Base-by-base conservation (phyloP, 139 green algal genomes). In the Tetradesmus lagerheimii region DNA sequence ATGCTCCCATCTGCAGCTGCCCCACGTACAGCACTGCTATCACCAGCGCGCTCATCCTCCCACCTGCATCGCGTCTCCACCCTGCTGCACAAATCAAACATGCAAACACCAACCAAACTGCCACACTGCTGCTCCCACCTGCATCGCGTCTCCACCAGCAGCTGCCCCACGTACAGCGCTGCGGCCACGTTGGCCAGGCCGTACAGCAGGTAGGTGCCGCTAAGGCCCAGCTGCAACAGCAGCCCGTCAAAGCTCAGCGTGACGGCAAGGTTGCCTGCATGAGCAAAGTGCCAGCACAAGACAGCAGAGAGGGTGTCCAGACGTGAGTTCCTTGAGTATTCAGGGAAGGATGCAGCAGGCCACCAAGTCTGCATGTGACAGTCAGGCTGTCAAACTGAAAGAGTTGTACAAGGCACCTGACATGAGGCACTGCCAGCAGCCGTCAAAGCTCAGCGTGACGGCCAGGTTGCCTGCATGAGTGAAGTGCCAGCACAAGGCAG, bases 101-200 rank as follows among this genome's bases (percentile, higher is more conserved):
- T n/a, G n/a, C n/a, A n/a, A n/a, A n/a, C n/a, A n/a, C n/a, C n/a
- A n/a, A n/a, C n/a, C n/a, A n/a, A n/a, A n/a, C n/a, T n/a, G 45
- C 45, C 45, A 57, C 45, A 57, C 45, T 18, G 45, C 45, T 57
- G 45, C 11, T 1, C 45, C 14, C 57, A 85, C 86, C 83, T 84
- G 77, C 82, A 78, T 82, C 94, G 95, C 27, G 95, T 97, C 78
- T 97, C 95, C 39, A 96, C 87, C 92, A 97, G 92, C 38, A 85
- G 50, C 0, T 25, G 29, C 1, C 34, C 43, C 35, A 92, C 89
- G 83, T 95, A 97, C 3, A 87, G 11, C n/a, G 85, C 91, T 6
- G 85, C 94, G 1, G 1, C 62, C 4, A 75, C 80, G 41, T 95
- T 96, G 43, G 94, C 39, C 4, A 84, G 53, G 0, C 89, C 94